Evolutionary conservation across 176 grass and related monocot genomes (phyloP), one percentile per base, ranked within the genome.

Genomic region (Bolboschoenus planiculmis): DNA sequence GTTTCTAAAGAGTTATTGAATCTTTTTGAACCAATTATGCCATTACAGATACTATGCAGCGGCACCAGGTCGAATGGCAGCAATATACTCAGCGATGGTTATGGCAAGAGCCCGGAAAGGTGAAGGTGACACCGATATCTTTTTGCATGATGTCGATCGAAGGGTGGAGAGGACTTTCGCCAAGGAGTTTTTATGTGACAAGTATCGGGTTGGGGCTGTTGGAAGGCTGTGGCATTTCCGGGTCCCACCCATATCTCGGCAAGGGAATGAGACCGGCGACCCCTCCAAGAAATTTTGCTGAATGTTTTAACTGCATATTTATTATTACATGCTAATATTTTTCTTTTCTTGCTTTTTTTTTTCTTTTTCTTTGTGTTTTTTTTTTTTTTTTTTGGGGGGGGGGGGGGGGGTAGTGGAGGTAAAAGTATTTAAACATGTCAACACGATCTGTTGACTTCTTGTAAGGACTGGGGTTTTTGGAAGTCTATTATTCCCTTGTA

Each of bases 141-240:
- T 85, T 33, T 88, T 97, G 78, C 91, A 97, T 76, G 91, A 97
- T 43, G 65, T 91, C 13, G 18, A 97, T 86, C 86, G 91, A 1
- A 94, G 78, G 40, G 78, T 97, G 2, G 94, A 94, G 79, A 88
- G 78, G 50, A 90, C 86, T 88, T 97, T 92, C 39, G 88, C 94
- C 4, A 89, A 86, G 91, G 91, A 97, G 84, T 97, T 92, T 84
- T 86, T 97, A 77, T 97, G 94, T 55, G 83, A 89, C 35, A 90
- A 97, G 39, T 94, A 89, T 65, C 84, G 93, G 67, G 86, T 90
- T 18, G 86, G 86, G 15, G 84, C 91, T 2, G 90, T 94, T 26
- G 90, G 90, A 4, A 87, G 86, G 23, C 86, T 97, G 43, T 97
- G 94, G 94, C 91, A 97, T 81, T 97, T 91, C 67, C 77, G 76